Conservation (phyloP, 305 asterid species). For the Fraxinus xanthoxyloides region DNA sequence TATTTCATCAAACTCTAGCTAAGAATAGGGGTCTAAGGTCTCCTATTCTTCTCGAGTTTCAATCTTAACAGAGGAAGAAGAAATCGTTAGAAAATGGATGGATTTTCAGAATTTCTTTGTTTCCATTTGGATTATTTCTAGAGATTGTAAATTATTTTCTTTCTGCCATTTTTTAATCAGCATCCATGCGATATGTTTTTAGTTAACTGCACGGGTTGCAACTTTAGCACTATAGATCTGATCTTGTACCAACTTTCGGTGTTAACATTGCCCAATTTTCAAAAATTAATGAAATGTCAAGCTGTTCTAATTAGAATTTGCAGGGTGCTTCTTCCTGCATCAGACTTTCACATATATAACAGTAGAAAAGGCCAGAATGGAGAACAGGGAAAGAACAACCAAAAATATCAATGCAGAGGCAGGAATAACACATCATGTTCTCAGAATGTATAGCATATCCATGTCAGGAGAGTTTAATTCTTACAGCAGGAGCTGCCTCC, state of each 20-base stretch:
- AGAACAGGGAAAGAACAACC: background rate
- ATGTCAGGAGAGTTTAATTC: slow-evolving; percentile 23
- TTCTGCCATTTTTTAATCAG: background rate
- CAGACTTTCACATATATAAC: background rate
- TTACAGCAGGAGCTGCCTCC: slow-evolving; percentile 99
- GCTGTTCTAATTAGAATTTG: background rate
- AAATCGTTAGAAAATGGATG: background rate
- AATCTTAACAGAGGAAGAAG: background rate
- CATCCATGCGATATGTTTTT: background rate
- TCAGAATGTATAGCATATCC: slow-evolving; percentile 5
- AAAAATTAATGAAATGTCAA: background rate
- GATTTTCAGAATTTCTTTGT: background rate
- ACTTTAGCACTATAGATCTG: background rate
- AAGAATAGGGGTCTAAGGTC: background rate
- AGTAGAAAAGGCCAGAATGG: background rate
- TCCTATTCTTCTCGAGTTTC: background rate
- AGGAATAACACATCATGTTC: slow-evolving; percentile 4
- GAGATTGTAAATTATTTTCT: background rate
- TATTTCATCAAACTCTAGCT: background rate
- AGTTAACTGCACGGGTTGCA: background rate
- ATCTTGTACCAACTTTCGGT: background rate
- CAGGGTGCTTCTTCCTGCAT: background rate
- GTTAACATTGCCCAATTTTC: background rate
- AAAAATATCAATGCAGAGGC: background rate
- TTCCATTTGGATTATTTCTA: background rate